phyloP scores from a whole-genome alignment of 768 basidiomycete species.

The Lactarius sp. region DNA sequence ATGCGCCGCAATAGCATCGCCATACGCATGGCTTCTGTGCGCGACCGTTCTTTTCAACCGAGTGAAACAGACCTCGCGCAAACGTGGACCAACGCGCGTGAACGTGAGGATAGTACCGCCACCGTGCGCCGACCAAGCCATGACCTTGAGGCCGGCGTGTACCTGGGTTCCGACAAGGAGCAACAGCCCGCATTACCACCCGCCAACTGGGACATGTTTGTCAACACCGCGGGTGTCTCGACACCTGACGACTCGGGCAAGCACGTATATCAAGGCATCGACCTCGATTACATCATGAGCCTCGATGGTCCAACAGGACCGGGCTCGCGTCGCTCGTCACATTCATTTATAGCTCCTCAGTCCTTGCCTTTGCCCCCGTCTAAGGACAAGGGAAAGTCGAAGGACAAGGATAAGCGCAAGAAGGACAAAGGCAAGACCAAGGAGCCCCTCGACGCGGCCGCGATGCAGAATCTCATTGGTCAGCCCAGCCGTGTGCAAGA shows the following conservation, averaged over 20 bases:
- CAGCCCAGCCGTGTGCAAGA: background rate
- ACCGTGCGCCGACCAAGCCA: slow-evolving; percentile 16
- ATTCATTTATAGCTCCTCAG: slow-evolving; percentile 18
- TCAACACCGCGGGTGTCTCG: background rate
- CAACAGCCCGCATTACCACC: slow-evolving; percentile 15
- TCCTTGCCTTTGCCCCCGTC: slow-evolving; percentile 16
- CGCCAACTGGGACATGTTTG: slow-evolving; percentile 20
- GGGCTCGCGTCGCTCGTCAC: slow-evolving; percentile 21
- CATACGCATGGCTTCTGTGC: slow-evolving; percentile 13
- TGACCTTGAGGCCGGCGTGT: background rate
- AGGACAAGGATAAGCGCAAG: slow-evolving; percentile 20
- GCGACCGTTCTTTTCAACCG: slow-evolving; percentile 1
- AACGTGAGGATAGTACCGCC: slow-evolving; percentile 14
- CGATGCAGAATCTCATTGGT: slow-evolving; percentile 7
- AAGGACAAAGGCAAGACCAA: slow-evolving; percentile 15
- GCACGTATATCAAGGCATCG: slow-evolving; percentile 19
- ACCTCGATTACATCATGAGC: slow-evolving; percentile 20
- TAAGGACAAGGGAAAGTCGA: slow-evolving; percentile 15
- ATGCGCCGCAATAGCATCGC: slow-evolving; percentile 21
- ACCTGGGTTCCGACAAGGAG: background rate
- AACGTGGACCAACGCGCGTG: background rate
- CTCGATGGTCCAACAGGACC: background rate
- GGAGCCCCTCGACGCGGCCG: background rate
- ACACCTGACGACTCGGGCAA: slow-evolving; percentile 7
- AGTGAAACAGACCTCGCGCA: background rate